phyloP scores from a whole-genome alignment of 257 asterid genomes.

The Solanum rostratum region DNA sequence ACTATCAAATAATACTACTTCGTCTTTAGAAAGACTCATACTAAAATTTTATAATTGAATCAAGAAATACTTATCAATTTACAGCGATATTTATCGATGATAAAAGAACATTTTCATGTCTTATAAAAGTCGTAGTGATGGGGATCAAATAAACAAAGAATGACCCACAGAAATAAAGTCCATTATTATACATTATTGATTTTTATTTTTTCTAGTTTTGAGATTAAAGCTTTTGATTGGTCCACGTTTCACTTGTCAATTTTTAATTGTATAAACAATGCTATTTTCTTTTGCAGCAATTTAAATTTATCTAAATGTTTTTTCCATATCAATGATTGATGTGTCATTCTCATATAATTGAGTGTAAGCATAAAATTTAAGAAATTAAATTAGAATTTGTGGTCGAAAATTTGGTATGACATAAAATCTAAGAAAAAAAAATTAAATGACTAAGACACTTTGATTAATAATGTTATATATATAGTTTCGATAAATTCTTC shows the following conservation, averaged over 20 bases:
- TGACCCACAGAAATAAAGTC: not conserved
- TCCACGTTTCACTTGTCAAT: not conserved
- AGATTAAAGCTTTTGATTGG: not conserved
- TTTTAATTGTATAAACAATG: not conserved
- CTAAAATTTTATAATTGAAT: not conserved
- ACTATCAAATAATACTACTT: too few species aligned
- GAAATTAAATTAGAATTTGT: too few species aligned
- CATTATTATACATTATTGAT: not conserved
- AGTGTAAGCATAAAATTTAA: not conserved
- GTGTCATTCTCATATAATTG: conserved; percentile 1
- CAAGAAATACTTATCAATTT: fast-evolving
- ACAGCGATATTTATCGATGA: not conserved
- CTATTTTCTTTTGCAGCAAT: not conserved
- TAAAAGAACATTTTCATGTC: not conserved
- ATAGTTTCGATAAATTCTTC: too few species aligned
- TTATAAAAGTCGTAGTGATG: not conserved
- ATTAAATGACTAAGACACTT: not conserved
- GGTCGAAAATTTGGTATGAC: not conserved
- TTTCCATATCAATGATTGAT: not conserved
- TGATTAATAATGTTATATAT: not conserved
- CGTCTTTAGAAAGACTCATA: not conserved
- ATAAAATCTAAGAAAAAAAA: too few species aligned
- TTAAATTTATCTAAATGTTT: not conserved
- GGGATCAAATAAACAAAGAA: not conserved
- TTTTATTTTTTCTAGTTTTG: not conserved